Evolutionary conservation across 2,329 filamentous ascomycete species (phyloP).

Genomic region (Pseudopyricularia javanii): DNA sequence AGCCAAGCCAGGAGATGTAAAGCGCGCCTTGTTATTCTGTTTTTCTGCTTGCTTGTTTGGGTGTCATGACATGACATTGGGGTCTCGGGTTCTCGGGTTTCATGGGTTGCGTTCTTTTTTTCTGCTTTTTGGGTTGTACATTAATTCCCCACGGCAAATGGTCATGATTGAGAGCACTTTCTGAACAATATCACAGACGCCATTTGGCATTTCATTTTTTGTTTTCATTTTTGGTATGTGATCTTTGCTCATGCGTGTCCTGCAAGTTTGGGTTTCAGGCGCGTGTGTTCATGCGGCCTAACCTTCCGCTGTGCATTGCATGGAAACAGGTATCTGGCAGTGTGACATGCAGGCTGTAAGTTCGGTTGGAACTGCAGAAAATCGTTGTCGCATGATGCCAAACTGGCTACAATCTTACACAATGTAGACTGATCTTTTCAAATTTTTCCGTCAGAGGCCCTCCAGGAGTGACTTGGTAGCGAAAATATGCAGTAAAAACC

Average conservation of each 20-base stretch:
- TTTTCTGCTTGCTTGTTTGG: constrained; percentile 52
- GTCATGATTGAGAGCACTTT: constrained; percentile 50
- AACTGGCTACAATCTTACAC: no score
- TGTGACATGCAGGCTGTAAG: no score
- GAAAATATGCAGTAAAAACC: background rate
- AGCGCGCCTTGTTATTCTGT: constrained; percentile 28
- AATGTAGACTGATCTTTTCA: no score
- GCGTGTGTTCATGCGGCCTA: no score
- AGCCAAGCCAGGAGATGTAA: constrained; percentile 92
- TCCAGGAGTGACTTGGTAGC: no score
- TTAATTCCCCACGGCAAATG: constrained; percentile 56
- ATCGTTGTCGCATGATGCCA: no score
- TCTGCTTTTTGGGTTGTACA: constrained; percentile 56
- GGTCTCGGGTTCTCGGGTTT: constrained; percentile 61
- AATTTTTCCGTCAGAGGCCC: no score
- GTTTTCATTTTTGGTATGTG: background rate
- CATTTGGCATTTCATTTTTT: constrained; percentile 2
- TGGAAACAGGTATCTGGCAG: no score
- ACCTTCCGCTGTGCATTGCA: no score
- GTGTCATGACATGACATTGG: constrained; percentile 78
- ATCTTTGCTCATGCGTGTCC: no score
- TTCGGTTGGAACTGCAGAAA: no score
- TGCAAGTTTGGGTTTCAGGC: no score
- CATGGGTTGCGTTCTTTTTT: constrained; percentile 43
- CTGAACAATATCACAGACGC: constrained; percentile 20